These are phyloP conservation scores for Begonia loranthoides DNA, from an alignment of 306 rosid genomes.

Conservation along the genomic window DNA sequence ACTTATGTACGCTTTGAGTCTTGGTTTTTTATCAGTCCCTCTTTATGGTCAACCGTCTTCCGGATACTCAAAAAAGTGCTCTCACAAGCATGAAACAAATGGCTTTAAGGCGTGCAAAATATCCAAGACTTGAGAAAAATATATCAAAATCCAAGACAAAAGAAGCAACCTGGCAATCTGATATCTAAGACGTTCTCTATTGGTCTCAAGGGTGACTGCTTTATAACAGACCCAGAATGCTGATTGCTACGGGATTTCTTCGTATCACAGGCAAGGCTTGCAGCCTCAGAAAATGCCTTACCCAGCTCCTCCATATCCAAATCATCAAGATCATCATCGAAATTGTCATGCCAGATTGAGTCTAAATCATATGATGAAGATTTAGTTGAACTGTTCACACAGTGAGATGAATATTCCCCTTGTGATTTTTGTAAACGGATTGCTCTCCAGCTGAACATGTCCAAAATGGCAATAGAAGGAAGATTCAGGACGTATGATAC, in stretches of 20 bases:
- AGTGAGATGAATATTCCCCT: constrained; percentile 3
- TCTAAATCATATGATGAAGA: constrained; percentile 14
- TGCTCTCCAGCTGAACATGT: constrained; percentile 41
- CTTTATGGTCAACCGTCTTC: no score
- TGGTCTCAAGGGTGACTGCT: constrained; percentile 14
- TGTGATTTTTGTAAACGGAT: constrained; percentile 52
- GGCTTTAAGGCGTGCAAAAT: background rate
- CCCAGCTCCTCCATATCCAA: constrained; percentile 56
- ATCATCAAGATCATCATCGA: constrained; percentile 22
- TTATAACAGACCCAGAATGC: constrained; percentile 6
- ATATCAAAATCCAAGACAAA: background rate
- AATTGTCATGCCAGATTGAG: constrained; percentile 16
- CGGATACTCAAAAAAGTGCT: no score
- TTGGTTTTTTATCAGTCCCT: no score
- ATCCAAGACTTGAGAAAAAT: background rate
- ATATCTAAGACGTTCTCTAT: constrained; percentile 16
- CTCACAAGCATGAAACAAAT: no score
- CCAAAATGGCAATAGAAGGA: background rate
- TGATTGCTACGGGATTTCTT: constrained; percentile 19
- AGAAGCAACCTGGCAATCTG: constrained; percentile 33
- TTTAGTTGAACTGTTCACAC: constrained; percentile 6
- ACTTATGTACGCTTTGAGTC: no score
- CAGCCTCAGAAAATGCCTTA: constrained; percentile 44
- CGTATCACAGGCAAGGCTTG: constrained; percentile 31
- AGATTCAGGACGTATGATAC: background rate